phyloP scores from a whole-genome alignment of 495 filamentous ascomycete genomes.

The Hypoxylon lenormandii region DNA sequence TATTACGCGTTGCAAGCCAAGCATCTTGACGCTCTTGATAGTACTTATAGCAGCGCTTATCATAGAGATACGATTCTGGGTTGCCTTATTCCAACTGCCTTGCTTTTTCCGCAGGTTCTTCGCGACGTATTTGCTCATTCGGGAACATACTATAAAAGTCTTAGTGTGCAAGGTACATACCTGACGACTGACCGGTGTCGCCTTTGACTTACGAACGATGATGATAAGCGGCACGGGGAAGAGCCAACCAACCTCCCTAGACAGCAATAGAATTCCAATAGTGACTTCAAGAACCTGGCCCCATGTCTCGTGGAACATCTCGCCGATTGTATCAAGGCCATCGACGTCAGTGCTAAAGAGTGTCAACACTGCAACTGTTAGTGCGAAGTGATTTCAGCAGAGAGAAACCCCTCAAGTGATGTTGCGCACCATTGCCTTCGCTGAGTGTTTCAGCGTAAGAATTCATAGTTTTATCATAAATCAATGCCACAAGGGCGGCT shows the following conservation, averaged over 20 bases:
- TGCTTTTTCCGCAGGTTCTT: slow-evolving; percentile 61
- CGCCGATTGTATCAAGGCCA: slow-evolving; percentile 44
- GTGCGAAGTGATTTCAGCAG: too few species aligned
- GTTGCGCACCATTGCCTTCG: too few species aligned
- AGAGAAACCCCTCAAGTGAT: too few species aligned
- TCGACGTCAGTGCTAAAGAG: slow-evolving; percentile 68
- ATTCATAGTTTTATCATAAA: slow-evolving; percentile 66
- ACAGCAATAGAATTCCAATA: slow-evolving; percentile 69
- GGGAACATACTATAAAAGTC: slow-evolving; percentile 52
- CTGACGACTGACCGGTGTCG: too few species aligned
- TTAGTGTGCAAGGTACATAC: not conserved
- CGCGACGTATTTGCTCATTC: slow-evolving; percentile 60
- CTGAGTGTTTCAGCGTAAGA: slow-evolving; percentile 59
- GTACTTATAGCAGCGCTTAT: slow-evolving; percentile 66
- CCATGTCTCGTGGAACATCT: slow-evolving; percentile 60
- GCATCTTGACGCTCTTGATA: slow-evolving; percentile 73
- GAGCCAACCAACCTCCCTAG: slow-evolving; percentile 67
- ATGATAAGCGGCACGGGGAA: slow-evolving; percentile 69
- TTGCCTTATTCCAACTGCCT: slow-evolving; percentile 64
- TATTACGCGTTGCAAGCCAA: slow-evolving; percentile 63
- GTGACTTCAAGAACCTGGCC: slow-evolving; percentile 69
- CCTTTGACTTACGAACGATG: slow-evolving; percentile 60
- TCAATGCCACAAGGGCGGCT: slow-evolving; percentile 68
- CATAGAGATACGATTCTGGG: slow-evolving; percentile 64
- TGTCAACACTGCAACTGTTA: slow-evolving; percentile 69